Evolutionary conservation across 2,329 filamentous ascomycete genomes (phyloP).

Genomic region (Diaporthe eres): DNA sequence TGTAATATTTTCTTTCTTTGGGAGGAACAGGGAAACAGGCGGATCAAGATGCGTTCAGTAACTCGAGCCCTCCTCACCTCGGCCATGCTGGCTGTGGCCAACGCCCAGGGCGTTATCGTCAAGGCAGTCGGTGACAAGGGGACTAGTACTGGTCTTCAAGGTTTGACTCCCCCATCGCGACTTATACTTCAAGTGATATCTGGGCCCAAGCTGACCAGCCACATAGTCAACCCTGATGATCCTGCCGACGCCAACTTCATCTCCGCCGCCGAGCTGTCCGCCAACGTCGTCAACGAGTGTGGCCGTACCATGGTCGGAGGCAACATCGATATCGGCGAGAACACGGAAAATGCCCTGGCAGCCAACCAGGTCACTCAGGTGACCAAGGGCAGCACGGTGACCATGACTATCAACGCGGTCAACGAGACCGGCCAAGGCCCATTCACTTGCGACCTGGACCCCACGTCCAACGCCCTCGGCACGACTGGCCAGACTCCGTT

Average conservation of each 20-base stretch:
- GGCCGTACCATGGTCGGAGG: constrained; percentile 72
- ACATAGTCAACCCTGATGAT: constrained; percentile 31
- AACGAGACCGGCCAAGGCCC: constrained; percentile 65
- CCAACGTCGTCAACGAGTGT: constrained; percentile 69
- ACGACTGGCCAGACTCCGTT: constrained; percentile 58
- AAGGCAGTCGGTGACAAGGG: constrained; percentile 38
- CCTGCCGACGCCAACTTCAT: constrained; percentile 70
- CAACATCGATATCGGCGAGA: constrained; percentile 70
- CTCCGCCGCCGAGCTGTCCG: constrained; percentile 64
- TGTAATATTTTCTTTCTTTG: constrained; percentile 7
- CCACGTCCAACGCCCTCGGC: constrained; percentile 58
- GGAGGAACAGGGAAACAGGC: neutral
- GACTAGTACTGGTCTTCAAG: constrained; percentile 36
- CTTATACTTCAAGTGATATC: neutral
- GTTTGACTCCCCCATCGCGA: neutral
- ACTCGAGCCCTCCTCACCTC: constrained; percentile 34
- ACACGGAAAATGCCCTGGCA: constrained; percentile 63
- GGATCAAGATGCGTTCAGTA: constrained; percentile 37
- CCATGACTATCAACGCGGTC: constrained; percentile 62
- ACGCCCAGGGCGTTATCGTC: constrained; percentile 38
- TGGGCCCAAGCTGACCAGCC: neutral
- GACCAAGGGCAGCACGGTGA: constrained; percentile 57
- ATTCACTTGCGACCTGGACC: constrained; percentile 64
- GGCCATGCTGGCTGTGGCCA: constrained; percentile 41
- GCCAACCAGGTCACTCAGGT: constrained; percentile 62